Percentiles rank a stretch among this genome's conserved stretches.
These are phyloP conservation scores for Rosa lucieae DNA, from an alignment of 306 rosid species.

Conservation along the genomic window DNA sequence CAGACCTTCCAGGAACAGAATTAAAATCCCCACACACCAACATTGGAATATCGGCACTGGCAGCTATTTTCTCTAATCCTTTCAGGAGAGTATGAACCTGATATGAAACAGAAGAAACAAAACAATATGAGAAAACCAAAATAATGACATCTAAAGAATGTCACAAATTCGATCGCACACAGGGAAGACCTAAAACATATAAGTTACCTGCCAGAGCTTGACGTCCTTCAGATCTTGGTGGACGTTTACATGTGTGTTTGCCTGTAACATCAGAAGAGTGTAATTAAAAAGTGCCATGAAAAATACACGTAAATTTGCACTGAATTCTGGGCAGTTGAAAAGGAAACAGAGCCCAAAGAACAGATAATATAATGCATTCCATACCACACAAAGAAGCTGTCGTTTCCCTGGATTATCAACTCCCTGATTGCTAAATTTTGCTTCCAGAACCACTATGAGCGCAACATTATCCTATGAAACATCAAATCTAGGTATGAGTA, in stretches of 20 bases:
- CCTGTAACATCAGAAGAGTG: slow-evolving; percentile 45
- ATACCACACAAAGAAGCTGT: slow-evolving; percentile 97
- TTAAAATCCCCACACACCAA: slow-evolving; percentile 97
- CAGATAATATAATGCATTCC: neutral
- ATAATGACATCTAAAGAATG: slow-evolving; percentile 18
- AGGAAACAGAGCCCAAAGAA: neutral
- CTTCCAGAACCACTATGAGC: slow-evolving; percentile 90
- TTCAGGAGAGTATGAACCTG: slow-evolving; percentile 95
- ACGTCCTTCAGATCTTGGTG: slow-evolving; percentile 86
- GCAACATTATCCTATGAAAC: slow-evolving; percentile 87
- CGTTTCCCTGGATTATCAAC: slow-evolving; percentile 83
- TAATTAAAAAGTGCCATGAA: slow-evolving; percentile 9
- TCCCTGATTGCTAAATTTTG: slow-evolving; percentile 77
- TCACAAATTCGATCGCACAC: slow-evolving; percentile 2
- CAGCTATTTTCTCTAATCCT: slow-evolving; percentile 95
- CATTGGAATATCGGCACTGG: slow-evolving; percentile 98
- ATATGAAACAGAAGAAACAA: slow-evolving; percentile 19
- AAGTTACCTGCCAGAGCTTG: slow-evolving; percentile 94
- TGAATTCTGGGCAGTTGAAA: neutral
- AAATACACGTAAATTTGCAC: neutral
- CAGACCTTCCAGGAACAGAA: slow-evolving; percentile 93
- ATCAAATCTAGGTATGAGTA: slow-evolving; percentile 20
- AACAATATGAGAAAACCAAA: neutral
- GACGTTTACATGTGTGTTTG: slow-evolving; percentile 87
- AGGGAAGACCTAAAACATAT: slow-evolving; percentile 22